Evolutionary conservation across 441 rosid genomes (phyloP), one percentile per base, ranked within the genome.

Genomic region (Capsella rubella): DNA sequence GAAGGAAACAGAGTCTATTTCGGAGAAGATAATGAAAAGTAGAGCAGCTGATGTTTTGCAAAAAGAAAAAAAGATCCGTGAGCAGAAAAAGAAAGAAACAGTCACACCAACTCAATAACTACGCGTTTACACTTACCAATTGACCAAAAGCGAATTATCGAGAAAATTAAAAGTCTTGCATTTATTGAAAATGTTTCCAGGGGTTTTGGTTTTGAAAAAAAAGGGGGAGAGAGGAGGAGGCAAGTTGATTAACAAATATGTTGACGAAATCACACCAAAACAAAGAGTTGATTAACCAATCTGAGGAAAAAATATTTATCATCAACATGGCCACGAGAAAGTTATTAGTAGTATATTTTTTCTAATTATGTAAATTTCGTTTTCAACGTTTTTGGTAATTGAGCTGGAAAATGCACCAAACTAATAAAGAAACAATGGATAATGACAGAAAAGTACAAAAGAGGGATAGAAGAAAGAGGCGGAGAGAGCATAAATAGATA

Each of bases 351-450:
- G 25, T 62, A 10, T 12, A n/a, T n/a, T n/a, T n/a, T n/a, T n/a
- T n/a, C n/a, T n/a, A n/a, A n/a, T 39, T 63, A 8, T 56, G 65
- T 27, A 71, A 3, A 25, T 57, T 25, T 69, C 79, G 54, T 37
- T 68, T 63, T 66, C 57, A 72, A 77, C 66, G 67, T 69, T 62
- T 65, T 65, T 7, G 55, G 75, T 55, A 64, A 25, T 75, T 12
- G 58, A 62, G 78, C 64, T 64, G 61, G 69, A 50, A 55, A 21
- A 61, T 13, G 37, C 10, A 50, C 3, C 7, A 42, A 37, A 40
- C 8, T 40, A 4, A 10, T 11, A 40, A 40, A 42, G 2, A 42
- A 42, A 42, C 12, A 14, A 57, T 34, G 67, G 62, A 77, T 57
- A 66, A 76, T 40, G 28, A 70, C 50, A 77, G 47, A 5, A 32